Conservation (phyloP, 495 filamentous ascomycete species). For the Aspergillus cavernicola region DNA sequence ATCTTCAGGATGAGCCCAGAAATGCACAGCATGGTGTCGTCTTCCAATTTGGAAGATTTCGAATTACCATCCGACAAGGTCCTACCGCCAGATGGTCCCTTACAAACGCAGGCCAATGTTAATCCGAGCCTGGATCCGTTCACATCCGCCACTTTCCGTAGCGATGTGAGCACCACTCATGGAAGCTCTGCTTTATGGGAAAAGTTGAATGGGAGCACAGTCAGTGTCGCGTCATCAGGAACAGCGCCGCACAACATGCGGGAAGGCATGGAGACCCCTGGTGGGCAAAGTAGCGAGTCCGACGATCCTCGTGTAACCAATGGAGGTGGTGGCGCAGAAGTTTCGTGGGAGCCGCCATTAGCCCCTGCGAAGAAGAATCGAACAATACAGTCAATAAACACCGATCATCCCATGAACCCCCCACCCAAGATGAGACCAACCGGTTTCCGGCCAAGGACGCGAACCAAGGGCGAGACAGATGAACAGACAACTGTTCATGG, state of each 20-base stretch:
- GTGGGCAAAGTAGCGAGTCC: slow-evolving; percentile 39
- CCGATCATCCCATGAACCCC: slow-evolving; percentile 50
- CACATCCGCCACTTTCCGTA: slow-evolving; percentile 40
- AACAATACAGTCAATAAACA: slow-evolving; percentile 52
- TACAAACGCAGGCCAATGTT: slow-evolving; percentile 43
- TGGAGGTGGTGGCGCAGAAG: slow-evolving; percentile 25
- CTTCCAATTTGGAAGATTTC: slow-evolving; percentile 33
- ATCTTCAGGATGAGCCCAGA: slow-evolving; percentile 79
- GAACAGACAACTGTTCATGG: slow-evolving; percentile 35
- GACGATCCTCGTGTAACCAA: slow-evolving; percentile 43
- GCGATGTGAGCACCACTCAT: slow-evolving; percentile 37
- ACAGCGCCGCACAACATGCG: slow-evolving; percentile 27
- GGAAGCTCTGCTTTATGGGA: slow-evolving; percentile 54
- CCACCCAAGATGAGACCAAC: slow-evolving; percentile 62
- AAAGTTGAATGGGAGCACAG: slow-evolving; percentile 51
- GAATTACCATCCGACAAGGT: slow-evolving; percentile 36
- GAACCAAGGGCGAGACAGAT: slow-evolving; percentile 47
- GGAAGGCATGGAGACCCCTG: slow-evolving; percentile 42
- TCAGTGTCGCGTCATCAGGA: slow-evolving; percentile 32
- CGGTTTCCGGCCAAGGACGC: slow-evolving; percentile 46
- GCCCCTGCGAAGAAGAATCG: slow-evolving; percentile 63
- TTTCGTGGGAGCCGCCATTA: slow-evolving; percentile 58
- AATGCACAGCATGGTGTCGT: slow-evolving; percentile 49
- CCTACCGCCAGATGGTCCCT: slow-evolving; percentile 30
- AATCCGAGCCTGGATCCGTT: slow-evolving; percentile 46